These are phyloP conservation scores for Candida sp. DNA, from an alignment of 1,139 yeast species.

Conservation along the genomic window DNA sequence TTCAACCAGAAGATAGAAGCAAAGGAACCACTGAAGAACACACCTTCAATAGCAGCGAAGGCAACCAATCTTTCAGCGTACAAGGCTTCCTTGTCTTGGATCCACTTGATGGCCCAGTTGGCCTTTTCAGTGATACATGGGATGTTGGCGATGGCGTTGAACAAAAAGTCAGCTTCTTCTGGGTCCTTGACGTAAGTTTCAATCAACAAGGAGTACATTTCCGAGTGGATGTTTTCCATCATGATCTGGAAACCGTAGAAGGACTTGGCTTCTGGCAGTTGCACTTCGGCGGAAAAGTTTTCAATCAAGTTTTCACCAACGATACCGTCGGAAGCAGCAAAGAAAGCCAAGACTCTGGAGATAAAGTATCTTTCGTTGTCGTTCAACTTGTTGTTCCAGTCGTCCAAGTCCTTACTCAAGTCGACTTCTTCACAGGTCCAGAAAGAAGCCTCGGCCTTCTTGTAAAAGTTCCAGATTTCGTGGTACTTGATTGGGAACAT, in stretches of 20 bases:
- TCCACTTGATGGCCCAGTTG: conserved; percentile 99
- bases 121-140: conserved; percentile 97
- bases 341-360: conserved; percentile 94
- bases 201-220: conserved; percentile 92
- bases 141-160: conserved; percentile 93
- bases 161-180: conserved; percentile 83
- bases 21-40: conserved; percentile 96
- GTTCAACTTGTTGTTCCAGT: conserved; percentile 86
- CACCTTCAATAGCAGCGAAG: conserved; percentile 99
- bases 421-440: conserved; percentile 99
- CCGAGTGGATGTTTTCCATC: conserved; percentile 99
- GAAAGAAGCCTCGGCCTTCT: conserved; percentile 98
- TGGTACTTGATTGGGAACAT: conserved; percentile 97
- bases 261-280: conserved; percentile 97
- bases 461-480: conserved; percentile 99
- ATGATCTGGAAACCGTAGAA: conserved; percentile 99
- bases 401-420: conserved; percentile 85
- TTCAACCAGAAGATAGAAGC: conserved; percentile 98
- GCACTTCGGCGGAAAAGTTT: conserved; percentile 97
- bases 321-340: conserved; percentile 98
- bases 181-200: conserved; percentile 97
- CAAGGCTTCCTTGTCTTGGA: conserved; percentile 81
- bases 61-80: conserved; percentile 97
- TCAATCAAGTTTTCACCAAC: conserved; percentile 98
- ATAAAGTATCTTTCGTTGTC: conserved; percentile 92